Base-by-base conservation (phyloP, 2,329 filamentous ascomycete genomes). In the Aspergillus eucalypticola region DNA sequence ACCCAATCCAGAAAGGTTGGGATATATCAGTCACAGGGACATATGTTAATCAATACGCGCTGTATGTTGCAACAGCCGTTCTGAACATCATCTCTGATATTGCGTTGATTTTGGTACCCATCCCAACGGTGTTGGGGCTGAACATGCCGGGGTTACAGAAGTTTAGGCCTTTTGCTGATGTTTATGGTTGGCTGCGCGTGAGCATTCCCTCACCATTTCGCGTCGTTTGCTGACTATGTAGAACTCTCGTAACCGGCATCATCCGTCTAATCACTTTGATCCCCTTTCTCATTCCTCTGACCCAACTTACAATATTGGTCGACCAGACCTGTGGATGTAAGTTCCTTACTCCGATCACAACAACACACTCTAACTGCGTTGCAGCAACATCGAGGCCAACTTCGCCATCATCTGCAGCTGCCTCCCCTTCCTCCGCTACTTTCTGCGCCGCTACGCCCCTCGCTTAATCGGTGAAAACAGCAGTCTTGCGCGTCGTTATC, bases 181-280 rank as follows among this genome's bases (percentile, higher is more conserved):
- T 70, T 70, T 21, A 39, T 63, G 15, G 35, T 69, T 23, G 68
- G 68, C n/a, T 65, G 68, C 63, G 67, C 66, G 68, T 70, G 39
- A 29, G 68, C 67, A 6, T 35, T 10, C 10, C 15, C 10, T 11
- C 29, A 13, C 17, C n/a, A 10, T 11, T 6, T 8, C 15, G 19
- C 13, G 15, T n/a, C 23, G 35, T 32, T 56, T 5, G 59, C 35
- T n/a, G 15, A 44, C 19, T n/a, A 21, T n/a, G 27, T 10, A 67
- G 64, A 7, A 68, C 66, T 2, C 39, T 68, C 2, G 54, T 66
- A 6, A 68, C 66, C 5, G 65, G 66, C 35, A 64, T 68, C 15
- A 55, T 68, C 29, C 66, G 66, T n/a, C 59, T 66, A 2, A 41
- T 55, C 5, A 65, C 63, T n/a, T 21, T 68, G 5, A 51, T 66